Base-by-base conservation (phyloP, 2,329 filamentous ascomycete genomes). In the Aspergillus felis region DNA sequence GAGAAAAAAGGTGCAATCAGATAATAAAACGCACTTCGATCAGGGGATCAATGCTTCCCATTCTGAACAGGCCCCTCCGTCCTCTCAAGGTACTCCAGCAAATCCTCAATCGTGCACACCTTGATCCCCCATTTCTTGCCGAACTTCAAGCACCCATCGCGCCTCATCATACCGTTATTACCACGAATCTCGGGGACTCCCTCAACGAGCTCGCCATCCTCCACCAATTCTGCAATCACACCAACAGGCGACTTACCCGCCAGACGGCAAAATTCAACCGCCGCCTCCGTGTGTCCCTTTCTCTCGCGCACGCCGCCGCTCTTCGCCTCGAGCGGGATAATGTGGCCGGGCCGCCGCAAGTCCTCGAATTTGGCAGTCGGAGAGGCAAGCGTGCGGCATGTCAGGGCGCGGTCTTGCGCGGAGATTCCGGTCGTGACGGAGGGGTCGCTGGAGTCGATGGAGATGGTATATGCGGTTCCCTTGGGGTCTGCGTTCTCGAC, bases 61-160 rank as follows among this genome's bases (percentile, higher is more conserved):
- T 77, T 77, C 24, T 57, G 32, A 50, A 66, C 44, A 50, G 55
- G 54, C 10, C 87, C 87, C 77, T 92, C 87, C 42, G 81, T 87
- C 79, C 86, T 87, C 74, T 94, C 88, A 57, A 96, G 78, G 73
- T 95, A 89, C 57, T 79, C 81, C 28, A 93, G 88, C 76, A 99
- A 76, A 76, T 93, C 92, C 72, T 93, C 92, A 77, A 99, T 97
- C 29, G 94, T 97, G 77, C 92, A 96, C 58, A 96, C 91, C 80
- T 89, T 94, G 66, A 99, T 80, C 4, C 92, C 92, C 87, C 89
- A 97, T 76, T 83, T 87, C 75, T 86, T 86, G 28, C 92, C 94
- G 82, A 99, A 99, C 52, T 81, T 84, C 70, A 99, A 80, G 77
- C 92, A 97, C 41, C 85, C 90, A 78, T 96, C 91, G 62, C 91